A percentile compares a stretch with the other conserved stretches of the same genome.
Conservation (phyloP, 1,284 basidiomycete genomes). For the Xanthoconium separans region DNA sequence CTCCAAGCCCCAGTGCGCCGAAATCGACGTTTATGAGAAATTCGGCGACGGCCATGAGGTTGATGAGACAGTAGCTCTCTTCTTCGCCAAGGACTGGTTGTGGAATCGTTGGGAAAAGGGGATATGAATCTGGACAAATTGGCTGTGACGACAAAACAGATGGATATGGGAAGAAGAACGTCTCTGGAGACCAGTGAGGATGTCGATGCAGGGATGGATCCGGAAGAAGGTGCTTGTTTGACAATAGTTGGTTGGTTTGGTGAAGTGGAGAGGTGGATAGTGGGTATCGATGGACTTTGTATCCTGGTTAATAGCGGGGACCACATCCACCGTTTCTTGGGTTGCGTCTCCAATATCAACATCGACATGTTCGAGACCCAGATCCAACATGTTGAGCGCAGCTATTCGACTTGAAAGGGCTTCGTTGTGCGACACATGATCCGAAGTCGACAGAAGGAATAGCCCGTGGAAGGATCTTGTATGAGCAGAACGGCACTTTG, state of each 20-base stretch:
- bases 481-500: background rate
- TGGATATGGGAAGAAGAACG: conserved; percentile 84
- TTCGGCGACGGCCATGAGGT: conserved; percentile 90
- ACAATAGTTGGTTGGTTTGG: conserved; percentile 24
- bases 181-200: conserved; percentile 66
- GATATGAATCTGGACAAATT: conserved; percentile 86
- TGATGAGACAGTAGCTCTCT: conserved; percentile 89
- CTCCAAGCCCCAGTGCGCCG: conserved; percentile 74
- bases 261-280: background rate
- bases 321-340: conserved; percentile 56
- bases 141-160: conserved; percentile 86
- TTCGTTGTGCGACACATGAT: conserved; percentile 85
- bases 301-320: conserved; percentile 31
- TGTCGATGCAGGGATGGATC: conserved; percentile 28
- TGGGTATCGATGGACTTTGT: background rate
- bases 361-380: conserved; percentile 85
- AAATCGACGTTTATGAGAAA: conserved; percentile 92
- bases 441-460: conserved; percentile 65
- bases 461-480: conserved; percentile 39
- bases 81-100: conserved; percentile 71
- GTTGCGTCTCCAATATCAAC: conserved; percentile 57
- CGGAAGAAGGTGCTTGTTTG: conserved; percentile 18
- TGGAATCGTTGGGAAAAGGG: conserved; percentile 85
- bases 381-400: conserved; percentile 88
- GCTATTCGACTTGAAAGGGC: conserved; percentile 84